A percentile compares a stretch with the other conserved stretches of the same genome.
These are phyloP conservation scores for Fraxinus platypoda DNA, from an alignment of 305 asterid genomes.

Conservation along the genomic window DNA sequence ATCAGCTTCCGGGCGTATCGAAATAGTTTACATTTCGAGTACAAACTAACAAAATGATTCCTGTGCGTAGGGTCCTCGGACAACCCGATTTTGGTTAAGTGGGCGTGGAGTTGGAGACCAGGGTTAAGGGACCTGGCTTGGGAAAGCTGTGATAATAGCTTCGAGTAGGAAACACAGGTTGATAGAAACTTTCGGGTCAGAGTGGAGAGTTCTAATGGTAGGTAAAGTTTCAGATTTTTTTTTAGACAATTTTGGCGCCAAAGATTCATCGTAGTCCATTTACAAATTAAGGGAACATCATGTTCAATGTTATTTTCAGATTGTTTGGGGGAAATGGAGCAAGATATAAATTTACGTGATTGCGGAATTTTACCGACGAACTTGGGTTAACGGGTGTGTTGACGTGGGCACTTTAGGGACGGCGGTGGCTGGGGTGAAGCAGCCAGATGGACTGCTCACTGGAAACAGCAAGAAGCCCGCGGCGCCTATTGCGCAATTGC, in stretches of 20 bases:
- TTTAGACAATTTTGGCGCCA: not conserved
- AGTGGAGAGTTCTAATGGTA: not conserved
- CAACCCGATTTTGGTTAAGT: slow-evolving; percentile 45
- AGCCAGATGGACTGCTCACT: not conserved
- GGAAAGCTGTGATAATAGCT: slow-evolving; percentile 39
- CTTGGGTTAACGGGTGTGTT: not conserved
- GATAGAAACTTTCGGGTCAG: slow-evolving; percentile 26
- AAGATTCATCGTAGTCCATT: not conserved
- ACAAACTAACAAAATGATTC: slow-evolving; percentile 60
- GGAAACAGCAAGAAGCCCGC: not conserved
- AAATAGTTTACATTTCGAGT: slow-evolving; percentile 55
- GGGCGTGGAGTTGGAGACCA: slow-evolving; percentile 67
- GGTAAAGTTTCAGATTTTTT: not conserved
- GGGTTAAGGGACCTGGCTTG: slow-evolving; percentile 45
- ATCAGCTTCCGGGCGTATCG: slow-evolving; percentile 58
- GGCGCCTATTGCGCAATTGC: not conserved
- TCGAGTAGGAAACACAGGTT: slow-evolving; percentile 32
- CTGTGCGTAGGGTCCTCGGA: slow-evolving; percentile 41
- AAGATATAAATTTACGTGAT: not conserved
- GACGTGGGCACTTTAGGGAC: not conserved
- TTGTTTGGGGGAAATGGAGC: not conserved
- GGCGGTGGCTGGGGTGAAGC: not conserved
- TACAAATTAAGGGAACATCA: not conserved
- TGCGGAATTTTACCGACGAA: not conserved
- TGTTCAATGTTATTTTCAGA: not conserved